These are phyloP conservation scores for Vitis riparia DNA, from an alignment of 164 flowering plant species.

Conservation along the genomic window DNA sequence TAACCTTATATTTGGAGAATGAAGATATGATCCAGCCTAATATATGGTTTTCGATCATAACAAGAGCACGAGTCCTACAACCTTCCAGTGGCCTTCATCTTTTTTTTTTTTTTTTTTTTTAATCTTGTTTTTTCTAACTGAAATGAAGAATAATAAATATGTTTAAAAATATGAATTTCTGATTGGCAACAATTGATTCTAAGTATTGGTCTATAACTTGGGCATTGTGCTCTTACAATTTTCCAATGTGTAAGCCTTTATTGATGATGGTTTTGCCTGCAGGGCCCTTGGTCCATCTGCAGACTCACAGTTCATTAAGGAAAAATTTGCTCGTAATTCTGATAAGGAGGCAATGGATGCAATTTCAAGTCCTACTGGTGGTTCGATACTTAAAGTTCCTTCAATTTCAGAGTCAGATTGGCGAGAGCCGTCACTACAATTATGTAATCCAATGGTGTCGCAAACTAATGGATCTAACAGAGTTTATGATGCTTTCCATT, in stretches of 20 bases:
- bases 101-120: no score
- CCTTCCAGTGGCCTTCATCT: no score
- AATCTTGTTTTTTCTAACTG: no score
- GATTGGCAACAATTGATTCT: no score
- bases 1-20: no score
- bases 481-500: constrained; percentile 62
- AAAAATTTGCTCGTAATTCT: constrained; percentile 15
- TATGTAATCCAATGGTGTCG: constrained; percentile 26
- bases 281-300: constrained; percentile 37
- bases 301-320: constrained; percentile 18
- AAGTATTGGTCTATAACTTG: no score
- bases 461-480: constrained; percentile 33
- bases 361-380: constrained; percentile 11
- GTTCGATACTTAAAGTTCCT: constrained; percentile 15
- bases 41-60: no score
- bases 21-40: no score
- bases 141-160: no score
- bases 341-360: constrained; percentile 19
- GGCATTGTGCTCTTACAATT: no score
- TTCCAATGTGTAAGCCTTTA: background rate
- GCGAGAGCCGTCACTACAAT: constrained; percentile 59
- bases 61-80: no score
- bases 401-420: constrained; percentile 54
- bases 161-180: no score
- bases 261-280: constrained; percentile 1